Conservation (phyloP, 768 basidiomycete genomes). For the Leccinum imitatum region DNA sequence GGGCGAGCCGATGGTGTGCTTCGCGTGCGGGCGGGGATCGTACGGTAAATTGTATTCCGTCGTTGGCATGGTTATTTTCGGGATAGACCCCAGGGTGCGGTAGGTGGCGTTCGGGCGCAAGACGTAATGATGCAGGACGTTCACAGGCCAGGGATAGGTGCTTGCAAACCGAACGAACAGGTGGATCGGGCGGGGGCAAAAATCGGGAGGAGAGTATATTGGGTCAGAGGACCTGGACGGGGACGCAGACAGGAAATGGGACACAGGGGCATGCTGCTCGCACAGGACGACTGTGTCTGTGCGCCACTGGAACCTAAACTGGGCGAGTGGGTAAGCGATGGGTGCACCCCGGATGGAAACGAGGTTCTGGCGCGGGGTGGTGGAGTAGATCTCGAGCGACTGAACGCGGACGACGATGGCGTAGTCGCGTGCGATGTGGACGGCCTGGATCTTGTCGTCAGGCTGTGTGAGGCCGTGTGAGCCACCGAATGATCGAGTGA, state of each 20-base stretch:
- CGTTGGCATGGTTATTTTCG: not conserved
- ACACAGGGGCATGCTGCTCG: slow-evolving; percentile 22
- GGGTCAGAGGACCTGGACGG: not conserved
- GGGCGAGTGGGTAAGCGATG: slow-evolving; percentile 44
- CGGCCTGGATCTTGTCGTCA: slow-evolving; percentile 43
- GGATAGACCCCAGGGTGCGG: slow-evolving; percentile 2
- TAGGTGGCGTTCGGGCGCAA: slow-evolving; percentile 47
- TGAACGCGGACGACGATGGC: slow-evolving; percentile 45
- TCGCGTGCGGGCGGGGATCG: slow-evolving; percentile 33
- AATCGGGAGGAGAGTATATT: not conserved
- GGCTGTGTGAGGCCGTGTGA: not conserved
- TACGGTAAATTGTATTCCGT: slow-evolving; percentile 46
- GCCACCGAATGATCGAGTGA: not conserved
- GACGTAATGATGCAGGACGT: slow-evolving; percentile 62
- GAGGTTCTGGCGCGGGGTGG: slow-evolving; percentile 26
- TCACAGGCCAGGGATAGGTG: slow-evolving; percentile 66
- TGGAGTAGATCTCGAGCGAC: slow-evolving; percentile 44
- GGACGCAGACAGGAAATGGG: not conserved
- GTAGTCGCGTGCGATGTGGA: slow-evolving; percentile 43
- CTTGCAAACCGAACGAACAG: slow-evolving; percentile 61
- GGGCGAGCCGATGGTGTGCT: slow-evolving; percentile 50
- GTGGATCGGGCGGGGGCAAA: slow-evolving; percentile 37
- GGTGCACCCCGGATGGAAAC: slow-evolving; percentile 15
- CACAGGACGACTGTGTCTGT: slow-evolving; percentile 50
- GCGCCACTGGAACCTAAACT: slow-evolving; percentile 54